Percentiles rank a stretch among this genome's conserved stretches.
These are phyloP conservation scores for Toxoplasma gondii DNA, from an alignment of 169 alveolate species.

Conservation along the genomic window DNA sequence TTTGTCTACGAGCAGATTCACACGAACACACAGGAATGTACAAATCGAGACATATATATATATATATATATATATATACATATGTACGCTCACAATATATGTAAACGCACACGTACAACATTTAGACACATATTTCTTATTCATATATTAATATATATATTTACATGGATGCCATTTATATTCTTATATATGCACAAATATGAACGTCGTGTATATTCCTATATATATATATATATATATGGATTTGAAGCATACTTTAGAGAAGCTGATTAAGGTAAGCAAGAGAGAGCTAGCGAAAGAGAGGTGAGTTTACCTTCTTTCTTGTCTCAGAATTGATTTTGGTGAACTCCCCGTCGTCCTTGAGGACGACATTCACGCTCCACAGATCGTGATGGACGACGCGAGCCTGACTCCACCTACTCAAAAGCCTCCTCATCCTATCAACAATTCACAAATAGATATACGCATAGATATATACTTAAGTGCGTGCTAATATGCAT, in stretches of 20 bases:
- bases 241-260: background rate
- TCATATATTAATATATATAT: too few species aligned
- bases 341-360: slow-evolving; percentile 86
- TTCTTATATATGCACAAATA: too few species aligned
- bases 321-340: slow-evolving; percentile 78
- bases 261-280: too few species aligned
- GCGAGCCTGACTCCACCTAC: slow-evolving; percentile 79
- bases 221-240: too few species aligned
- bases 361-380: slow-evolving; percentile 84
- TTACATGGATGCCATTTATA: too few species aligned
- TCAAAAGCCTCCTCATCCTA: slow-evolving; percentile 78
- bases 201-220: too few species aligned
- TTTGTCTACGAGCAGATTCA: too few species aligned
- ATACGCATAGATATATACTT: background rate
- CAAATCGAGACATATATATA: background rate
- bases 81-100: too few species aligned
- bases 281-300: too few species aligned
- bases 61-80: too few species aligned
- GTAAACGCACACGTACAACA: background rate
- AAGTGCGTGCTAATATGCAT: background rate
- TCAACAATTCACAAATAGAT: background rate
- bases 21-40: too few species aligned
- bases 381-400: slow-evolving; percentile 90
- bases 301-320: slow-evolving; percentile 69
- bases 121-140: too few species aligned